phyloP scores from a whole-genome alignment of 2,329 filamentous ascomycete genomes.

The Verticillium klebahnii region DNA sequence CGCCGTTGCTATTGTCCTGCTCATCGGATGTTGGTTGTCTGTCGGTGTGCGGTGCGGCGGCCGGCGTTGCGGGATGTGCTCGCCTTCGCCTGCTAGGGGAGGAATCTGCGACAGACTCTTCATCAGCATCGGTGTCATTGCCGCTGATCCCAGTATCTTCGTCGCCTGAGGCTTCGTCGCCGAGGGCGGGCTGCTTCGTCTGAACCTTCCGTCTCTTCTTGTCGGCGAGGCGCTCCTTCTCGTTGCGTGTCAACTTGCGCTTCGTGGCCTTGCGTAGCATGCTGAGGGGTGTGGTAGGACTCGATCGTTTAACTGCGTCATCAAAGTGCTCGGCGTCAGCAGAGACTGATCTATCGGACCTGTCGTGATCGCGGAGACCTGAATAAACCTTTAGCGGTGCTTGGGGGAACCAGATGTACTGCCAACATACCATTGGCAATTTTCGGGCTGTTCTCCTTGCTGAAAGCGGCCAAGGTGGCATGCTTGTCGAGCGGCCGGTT shows the following conservation, averaged over 20 bases:
- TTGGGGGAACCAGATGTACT: background rate
- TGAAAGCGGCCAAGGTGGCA: background rate
- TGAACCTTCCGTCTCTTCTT: background rate
- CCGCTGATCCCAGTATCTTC: background rate
- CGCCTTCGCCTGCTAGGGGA: background rate
- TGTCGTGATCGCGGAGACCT: background rate
- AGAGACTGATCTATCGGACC: background rate
- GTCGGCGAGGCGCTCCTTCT: background rate
- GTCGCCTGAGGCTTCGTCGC: background rate
- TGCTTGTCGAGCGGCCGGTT: background rate
- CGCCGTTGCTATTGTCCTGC: background rate
- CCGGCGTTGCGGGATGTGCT: background rate
- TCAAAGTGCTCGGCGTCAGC: background rate
- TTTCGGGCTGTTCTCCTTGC: background rate
- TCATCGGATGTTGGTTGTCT: background rate
- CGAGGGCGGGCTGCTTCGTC: background rate
- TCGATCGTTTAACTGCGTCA: background rate
- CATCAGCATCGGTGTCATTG: background rate
- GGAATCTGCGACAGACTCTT: background rate
- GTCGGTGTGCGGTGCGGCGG: background rate
- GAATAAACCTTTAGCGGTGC: background rate
- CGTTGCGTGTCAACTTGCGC: background rate
- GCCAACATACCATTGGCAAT: background rate
- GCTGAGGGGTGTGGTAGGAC: background rate
- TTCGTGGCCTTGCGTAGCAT: background rate